phyloP scores from a whole-genome alignment of 2,329 filamentous ascomycete genomes.

The Xylariaceae sp. region DNA sequence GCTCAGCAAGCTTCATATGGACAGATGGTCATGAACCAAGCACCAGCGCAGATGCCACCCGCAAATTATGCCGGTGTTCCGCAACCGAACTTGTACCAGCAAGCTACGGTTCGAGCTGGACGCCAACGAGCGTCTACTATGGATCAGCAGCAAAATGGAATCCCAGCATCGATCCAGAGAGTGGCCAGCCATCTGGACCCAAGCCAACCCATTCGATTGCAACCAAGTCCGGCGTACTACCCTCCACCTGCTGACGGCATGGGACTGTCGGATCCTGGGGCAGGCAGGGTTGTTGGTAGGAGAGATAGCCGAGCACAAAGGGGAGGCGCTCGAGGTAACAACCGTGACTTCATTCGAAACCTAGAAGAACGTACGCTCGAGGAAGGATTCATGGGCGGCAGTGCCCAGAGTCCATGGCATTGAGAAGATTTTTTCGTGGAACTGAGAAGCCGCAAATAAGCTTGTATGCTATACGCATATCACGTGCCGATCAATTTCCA shows the following conservation, averaged over 20 bases:
- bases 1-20: conserved; percentile 73
- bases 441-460: conserved; percentile 14
- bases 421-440: conserved; percentile 51
- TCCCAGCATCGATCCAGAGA: conserved; percentile 89
- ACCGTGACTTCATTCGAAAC: conserved; percentile 91
- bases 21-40: conserved; percentile 74
- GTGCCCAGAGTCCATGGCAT: conserved; percentile 68
- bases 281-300: conserved; percentile 65
- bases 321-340: conserved; percentile 58
- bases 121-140: conserved; percentile 94
- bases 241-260: conserved; percentile 88
- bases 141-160: conserved; percentile 92
- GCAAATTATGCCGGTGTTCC: conserved; percentile 65
- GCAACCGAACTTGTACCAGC: conserved; percentile 70
- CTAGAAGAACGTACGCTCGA: conserved; percentile 93
- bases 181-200: conserved; percentile 96
- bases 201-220: conserved; percentile 88
- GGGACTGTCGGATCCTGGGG: conserved; percentile 64
- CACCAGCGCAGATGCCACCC: conserved; percentile 68
- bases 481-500: conserved; percentile 11
- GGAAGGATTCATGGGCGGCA: conserved; percentile 80
- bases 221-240: conserved; percentile 96
- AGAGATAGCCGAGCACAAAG: conserved; percentile 76
- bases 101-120: conserved; percentile 76
- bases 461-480: conserved; percentile 9